A percentile compares a stretch with the other conserved stretches of the same genome.
Evolutionary conservation across 495 filamentous ascomycete genomes (phyloP).

Genomic region (Rostrohypoxylon terebratum): DNA sequence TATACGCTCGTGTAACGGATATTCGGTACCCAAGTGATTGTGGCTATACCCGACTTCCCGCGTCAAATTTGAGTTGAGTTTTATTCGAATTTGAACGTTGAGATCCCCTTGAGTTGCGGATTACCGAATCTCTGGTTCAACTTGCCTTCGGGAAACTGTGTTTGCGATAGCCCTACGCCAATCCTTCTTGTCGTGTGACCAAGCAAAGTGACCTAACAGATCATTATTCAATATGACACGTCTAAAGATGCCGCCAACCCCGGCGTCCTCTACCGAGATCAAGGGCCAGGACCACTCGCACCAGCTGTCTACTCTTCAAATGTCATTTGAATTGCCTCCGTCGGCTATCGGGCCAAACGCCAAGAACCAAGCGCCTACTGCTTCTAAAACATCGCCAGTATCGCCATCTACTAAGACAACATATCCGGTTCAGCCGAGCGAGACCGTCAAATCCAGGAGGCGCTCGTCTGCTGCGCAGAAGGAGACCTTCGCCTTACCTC

Average conservation of each 20-base stretch:
- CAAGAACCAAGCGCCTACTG: constrained; percentile 31
- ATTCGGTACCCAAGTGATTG: neutral
- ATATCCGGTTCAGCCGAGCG: constrained; percentile 63
- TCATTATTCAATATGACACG: constrained; percentile 71
- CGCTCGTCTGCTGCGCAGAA: constrained; percentile 67
- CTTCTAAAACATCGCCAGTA: constrained; percentile 50
- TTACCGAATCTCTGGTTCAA: neutral
- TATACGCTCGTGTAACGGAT: constrained; percentile 21
- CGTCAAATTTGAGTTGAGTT: neutral
- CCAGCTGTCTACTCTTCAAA: constrained; percentile 55
- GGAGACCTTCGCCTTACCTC: constrained; percentile 81
- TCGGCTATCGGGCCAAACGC: constrained; percentile 69
- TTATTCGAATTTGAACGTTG: constrained; percentile 10
- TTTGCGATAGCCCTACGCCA: neutral
- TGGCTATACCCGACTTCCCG: constrained; percentile 5
- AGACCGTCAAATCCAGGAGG: constrained; percentile 67
- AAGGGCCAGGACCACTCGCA: constrained; percentile 78
- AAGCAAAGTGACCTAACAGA: constrained; percentile 14
- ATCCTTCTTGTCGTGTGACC: constrained; percentile 33
- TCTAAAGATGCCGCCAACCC: constrained; percentile 79
- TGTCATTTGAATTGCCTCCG: constrained; percentile 82
- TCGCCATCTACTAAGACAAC: constrained; percentile 64
- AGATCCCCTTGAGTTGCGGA: neutral
- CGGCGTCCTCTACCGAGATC: constrained; percentile 85
- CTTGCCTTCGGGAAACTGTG: neutral